phyloP scores from a whole-genome alignment of 441 rosid genomes.

The Pelargonium fulgidum region DNA sequence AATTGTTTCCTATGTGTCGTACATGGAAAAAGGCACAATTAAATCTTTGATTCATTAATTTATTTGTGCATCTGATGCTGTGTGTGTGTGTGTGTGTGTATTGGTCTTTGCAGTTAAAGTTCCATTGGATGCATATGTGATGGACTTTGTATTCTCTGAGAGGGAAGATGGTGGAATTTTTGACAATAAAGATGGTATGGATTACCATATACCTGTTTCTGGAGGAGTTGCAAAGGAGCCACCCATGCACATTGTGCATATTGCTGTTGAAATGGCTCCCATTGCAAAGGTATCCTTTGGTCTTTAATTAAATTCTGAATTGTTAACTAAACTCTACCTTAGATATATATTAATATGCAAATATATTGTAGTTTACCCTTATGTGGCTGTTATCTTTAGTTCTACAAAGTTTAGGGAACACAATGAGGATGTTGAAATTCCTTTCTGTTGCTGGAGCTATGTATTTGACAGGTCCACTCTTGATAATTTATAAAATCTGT shows the following conservation, averaged over 20 bases:
- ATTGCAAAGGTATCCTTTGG: conserved; percentile 69
- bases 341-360: no score
- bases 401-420: not conserved
- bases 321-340: not conserved
- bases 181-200: conserved; percentile 71
- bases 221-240: conserved; percentile 81
- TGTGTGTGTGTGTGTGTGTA: conserved; percentile 15
- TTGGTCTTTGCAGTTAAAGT: conserved; percentile 60
- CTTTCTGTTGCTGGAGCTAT: conserved; percentile 4
- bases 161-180: conserved; percentile 75
- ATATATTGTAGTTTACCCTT: no score
- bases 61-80: conserved; percentile 6
- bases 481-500: conserved; percentile 16
- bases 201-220: conserved; percentile 77
- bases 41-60: conserved; percentile 1
- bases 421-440: not conserved
- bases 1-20: no score
- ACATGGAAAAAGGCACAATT: not conserved
- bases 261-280: conserved; percentile 98
- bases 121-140: conserved; percentile 87
- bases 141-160: conserved; percentile 98
- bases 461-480: conserved; percentile 1
- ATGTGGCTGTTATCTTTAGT: no score
- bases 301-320: conserved; percentile 6
- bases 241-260: conserved; percentile 85